Evolutionary conservation across 805 yeast species (phyloP).

Genomic region (Candida qinlingensis): DNA sequence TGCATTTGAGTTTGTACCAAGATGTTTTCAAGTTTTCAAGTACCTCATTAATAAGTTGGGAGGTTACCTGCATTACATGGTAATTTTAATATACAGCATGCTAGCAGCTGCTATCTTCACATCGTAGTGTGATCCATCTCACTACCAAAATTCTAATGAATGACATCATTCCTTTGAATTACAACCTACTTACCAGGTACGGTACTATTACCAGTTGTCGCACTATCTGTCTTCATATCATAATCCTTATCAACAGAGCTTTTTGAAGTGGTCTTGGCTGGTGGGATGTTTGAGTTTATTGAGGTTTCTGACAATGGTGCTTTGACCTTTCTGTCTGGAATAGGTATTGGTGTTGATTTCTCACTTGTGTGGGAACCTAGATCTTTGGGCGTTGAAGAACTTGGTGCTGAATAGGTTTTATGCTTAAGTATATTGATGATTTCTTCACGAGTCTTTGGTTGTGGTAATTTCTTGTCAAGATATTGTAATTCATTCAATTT

Average conservation of each 20-base stretch:
- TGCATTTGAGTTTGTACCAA: too few species aligned
- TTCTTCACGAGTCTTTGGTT: slow-evolving; percentile 12
- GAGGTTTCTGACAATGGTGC: slow-evolving; percentile 8
- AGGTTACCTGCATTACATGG: too few species aligned
- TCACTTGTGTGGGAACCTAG: background rate
- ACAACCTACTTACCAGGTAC: too few species aligned
- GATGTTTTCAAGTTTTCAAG: too few species aligned
- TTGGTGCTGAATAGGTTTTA: background rate
- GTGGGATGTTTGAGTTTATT: slow-evolving; percentile 1
- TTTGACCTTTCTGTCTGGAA: slow-evolving; percentile 7
- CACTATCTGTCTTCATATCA: background rate
- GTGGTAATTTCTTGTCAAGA: slow-evolving; percentile 8
- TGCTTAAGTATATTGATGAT: slow-evolving; percentile 2
- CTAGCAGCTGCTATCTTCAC: too few species aligned
- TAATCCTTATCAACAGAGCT: background rate
- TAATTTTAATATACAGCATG: too few species aligned
- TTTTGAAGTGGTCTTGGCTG: background rate
- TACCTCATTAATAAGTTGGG: too few species aligned
- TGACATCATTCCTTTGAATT: too few species aligned
- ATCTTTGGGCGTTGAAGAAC: background rate
- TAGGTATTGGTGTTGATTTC: slow-evolving; percentile 5
- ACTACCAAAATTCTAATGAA: too few species aligned
- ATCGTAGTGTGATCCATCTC: too few species aligned
- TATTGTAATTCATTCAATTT: slow-evolving; percentile 7
- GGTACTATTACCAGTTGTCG: too few species aligned